Evolutionary conservation across 2,329 filamentous ascomycete species (phyloP).

Genomic region (Scortechinia acanthostroma): DNA sequence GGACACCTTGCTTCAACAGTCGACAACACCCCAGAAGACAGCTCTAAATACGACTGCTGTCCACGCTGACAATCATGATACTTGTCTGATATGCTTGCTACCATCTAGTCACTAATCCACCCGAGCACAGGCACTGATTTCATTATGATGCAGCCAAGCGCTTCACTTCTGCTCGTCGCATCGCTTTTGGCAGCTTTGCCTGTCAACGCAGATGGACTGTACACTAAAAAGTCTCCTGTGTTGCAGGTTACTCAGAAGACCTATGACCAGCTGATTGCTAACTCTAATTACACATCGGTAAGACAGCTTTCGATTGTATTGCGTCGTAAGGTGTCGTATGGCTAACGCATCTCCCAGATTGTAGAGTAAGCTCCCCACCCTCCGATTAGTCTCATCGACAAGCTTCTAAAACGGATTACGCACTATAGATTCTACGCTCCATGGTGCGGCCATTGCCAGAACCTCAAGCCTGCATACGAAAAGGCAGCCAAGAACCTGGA

Average conservation of each 20-base stretch:
- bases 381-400: not conserved
- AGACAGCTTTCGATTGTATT: slow-evolving; percentile 19
- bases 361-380: slow-evolving; percentile 46
- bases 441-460: slow-evolving; percentile 96
- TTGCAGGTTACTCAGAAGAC: slow-evolving; percentile 72
- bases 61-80: too few relatives aligned
- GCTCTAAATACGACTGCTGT: too few relatives aligned
- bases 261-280: slow-evolving; percentile 76
- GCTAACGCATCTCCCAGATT: slow-evolving; percentile 30
- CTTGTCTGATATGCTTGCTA: too few relatives aligned
- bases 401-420: too few relatives aligned
- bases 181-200: slow-evolving; percentile 56
- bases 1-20: slow-evolving; percentile 28
- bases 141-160: not conserved
- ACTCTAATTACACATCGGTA: slow-evolving; percentile 88
- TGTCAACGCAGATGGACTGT: slow-evolving; percentile 65
- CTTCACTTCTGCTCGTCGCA: not conserved
- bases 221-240: slow-evolving; percentile 80
- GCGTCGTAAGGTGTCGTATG: not conserved
- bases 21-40: too few relatives aligned
- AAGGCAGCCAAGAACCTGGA: slow-evolving; percentile 82
- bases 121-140: too few relatives aligned
- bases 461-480: slow-evolving; percentile 89
- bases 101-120: too few relatives aligned
- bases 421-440: slow-evolving; percentile 80